Conservation (phyloP, 768 basidiomycete species). For the Mrakia blollopis region DNA sequence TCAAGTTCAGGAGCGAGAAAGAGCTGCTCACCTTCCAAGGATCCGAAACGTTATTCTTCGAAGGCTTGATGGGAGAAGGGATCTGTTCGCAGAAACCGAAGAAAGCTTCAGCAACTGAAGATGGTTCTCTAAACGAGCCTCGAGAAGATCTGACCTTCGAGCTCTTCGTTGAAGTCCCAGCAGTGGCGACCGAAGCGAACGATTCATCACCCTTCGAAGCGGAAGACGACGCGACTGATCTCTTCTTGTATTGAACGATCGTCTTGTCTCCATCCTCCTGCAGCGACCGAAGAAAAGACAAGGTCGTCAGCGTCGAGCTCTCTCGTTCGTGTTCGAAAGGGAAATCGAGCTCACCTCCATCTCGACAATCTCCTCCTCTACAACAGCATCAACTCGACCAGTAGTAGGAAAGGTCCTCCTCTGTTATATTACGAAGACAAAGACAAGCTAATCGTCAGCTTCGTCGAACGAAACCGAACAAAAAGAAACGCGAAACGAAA, state of each 20-base stretch:
- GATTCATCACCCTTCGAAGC: neutral
- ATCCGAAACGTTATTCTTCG: neutral
- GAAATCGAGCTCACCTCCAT: neutral
- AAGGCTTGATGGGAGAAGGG: neutral
- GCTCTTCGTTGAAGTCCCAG: neutral
- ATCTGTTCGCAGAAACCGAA: neutral
- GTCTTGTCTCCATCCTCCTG: neutral
- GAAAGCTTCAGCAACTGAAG: neutral
- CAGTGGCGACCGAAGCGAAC: neutral
- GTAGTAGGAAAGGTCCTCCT: neutral
- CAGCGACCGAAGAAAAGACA: neutral
- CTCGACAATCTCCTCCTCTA: neutral
- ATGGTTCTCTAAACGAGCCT: neutral
- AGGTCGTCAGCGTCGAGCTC: neutral
- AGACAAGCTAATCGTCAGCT: neutral
- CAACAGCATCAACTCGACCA: neutral
- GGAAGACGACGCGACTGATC: neutral
- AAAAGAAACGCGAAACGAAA: neutral
- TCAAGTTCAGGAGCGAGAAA: neutral
- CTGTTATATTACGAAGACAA: neutral
- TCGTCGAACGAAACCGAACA: neutral
- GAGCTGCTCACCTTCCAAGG: neutral
- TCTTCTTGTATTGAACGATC: neutral
- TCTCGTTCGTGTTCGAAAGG: neutral
- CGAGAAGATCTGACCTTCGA: neutral